phyloP scores from a whole-genome alignment of 257 asterid species.

The Voacanga thouarsii region DNA sequence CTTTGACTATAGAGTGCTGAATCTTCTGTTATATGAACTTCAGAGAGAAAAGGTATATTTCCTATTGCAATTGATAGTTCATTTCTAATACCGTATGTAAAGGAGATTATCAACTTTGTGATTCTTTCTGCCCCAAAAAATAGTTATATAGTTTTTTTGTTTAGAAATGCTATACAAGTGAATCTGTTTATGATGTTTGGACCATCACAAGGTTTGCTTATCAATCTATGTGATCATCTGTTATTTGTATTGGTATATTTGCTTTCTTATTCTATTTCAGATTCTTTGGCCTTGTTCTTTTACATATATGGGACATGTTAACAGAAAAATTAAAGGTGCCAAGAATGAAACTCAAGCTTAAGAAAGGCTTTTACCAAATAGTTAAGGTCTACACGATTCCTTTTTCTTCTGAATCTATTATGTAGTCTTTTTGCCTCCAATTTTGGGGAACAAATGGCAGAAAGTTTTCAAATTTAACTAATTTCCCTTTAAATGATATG shows the following conservation, averaged over 20 bases:
- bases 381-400: neutral
- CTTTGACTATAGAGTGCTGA: constrained; percentile 85
- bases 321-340: neutral
- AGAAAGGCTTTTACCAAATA: neutral
- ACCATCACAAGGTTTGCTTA: neutral
- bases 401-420: neutral
- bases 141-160: neutral
- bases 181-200: neutral
- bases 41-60: constrained; percentile 61
- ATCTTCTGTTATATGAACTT: constrained; percentile 77
- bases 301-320: neutral
- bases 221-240: neutral
- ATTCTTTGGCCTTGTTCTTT: neutral
- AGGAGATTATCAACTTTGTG: neutral
- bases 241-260: neutral
- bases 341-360: neutral
- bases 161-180: neutral
- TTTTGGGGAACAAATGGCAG: neutral
- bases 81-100: neutral
- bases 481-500: neutral
- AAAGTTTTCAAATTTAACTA: neutral
- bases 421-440: neutral
- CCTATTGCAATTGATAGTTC: neutral
- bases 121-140: neutral
- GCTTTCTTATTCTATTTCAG: neutral